Evolutionary conservation across 495 filamentous ascomycete genomes (phyloP).

Genomic region (Neurospora sp.): DNA sequence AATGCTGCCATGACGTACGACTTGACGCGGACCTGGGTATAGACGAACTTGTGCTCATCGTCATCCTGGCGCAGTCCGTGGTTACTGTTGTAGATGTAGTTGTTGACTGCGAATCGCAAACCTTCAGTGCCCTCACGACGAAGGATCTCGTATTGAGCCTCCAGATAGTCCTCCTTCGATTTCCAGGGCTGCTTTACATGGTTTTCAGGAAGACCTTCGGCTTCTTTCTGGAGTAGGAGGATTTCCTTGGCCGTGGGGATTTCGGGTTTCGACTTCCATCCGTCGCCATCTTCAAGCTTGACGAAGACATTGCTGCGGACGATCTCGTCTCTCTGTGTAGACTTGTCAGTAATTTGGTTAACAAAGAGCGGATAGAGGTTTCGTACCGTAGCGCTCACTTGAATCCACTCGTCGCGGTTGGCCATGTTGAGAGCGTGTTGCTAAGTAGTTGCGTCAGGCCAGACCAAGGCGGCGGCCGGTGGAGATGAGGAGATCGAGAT

Average conservation of each 20-base stretch:
- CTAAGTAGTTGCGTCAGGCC: background rate
- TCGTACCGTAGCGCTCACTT: background rate
- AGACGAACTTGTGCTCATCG: conserved; percentile 50
- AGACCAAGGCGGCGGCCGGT: background rate
- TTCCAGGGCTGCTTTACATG: conserved; percentile 26
- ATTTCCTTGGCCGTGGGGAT: conserved; percentile 31
- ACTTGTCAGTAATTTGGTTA: background rate
- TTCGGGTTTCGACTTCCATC: conserved; percentile 37
- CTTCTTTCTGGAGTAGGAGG: conserved; percentile 24
- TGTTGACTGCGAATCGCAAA: conserved; percentile 47
- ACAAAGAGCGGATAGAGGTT: background rate
- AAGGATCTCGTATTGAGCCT: conserved; percentile 55
- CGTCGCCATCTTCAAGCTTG: conserved; percentile 7
- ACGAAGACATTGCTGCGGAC: conserved; percentile 21
- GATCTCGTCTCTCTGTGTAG: conserved; percentile 4
- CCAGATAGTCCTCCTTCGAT: conserved; percentile 45
- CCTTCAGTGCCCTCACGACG: conserved; percentile 52
- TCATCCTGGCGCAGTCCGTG: conserved; percentile 23
- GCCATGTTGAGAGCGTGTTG: background rate
- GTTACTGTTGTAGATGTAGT: conserved; percentile 4
- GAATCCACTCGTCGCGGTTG: background rate
- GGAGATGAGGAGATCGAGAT: background rate
- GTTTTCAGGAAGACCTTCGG: conserved; percentile 26
- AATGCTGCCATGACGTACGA: conserved; percentile 50
- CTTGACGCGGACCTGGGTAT: conserved; percentile 64